Percentiles rank a stretch among this genome's conserved stretches.
Evolutionary conservation across 306 rosid genomes (phyloP).

Genomic region (Begonia loranthoides): DNA sequence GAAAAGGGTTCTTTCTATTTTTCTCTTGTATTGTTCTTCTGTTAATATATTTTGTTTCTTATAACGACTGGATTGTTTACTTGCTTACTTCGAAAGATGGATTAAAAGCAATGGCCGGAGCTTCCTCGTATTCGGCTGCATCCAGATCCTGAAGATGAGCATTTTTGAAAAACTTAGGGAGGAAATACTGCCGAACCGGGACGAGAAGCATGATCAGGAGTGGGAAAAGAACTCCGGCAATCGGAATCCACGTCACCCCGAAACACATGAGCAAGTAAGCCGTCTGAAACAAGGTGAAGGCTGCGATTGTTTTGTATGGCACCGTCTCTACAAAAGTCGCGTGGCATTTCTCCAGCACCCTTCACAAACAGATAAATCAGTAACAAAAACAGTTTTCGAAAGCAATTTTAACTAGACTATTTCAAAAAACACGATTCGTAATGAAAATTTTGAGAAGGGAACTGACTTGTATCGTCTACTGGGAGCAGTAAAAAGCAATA

Average conservation of each 20-base stretch:
- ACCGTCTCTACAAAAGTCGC: constrained; percentile 74
- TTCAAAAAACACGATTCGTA: not conserved
- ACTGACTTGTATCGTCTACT: constrained; percentile 88
- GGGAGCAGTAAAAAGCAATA: constrained; percentile 86
- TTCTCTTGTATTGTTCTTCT: no score
- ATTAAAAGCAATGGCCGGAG: constrained; percentile 68
- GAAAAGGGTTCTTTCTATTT: no score
- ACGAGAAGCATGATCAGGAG: constrained; percentile 96
- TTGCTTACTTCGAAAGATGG: constrained; percentile 58
- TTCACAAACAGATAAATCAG: constrained; percentile 12
- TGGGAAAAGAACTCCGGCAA: constrained; percentile 92
- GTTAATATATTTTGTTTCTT: no score
- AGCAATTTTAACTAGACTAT: not conserved
- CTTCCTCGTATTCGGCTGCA: constrained; percentile 82
- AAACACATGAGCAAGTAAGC: constrained; percentile 79
- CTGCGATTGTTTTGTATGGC: constrained; percentile 68
- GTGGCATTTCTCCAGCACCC: constrained; percentile 72
- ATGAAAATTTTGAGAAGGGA: not conserved
- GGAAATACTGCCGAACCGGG: constrained; percentile 76
- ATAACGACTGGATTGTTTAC: not conserved
- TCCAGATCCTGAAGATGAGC: constrained; percentile 91
- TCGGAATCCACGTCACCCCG: constrained; percentile 90
- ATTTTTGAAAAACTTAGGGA: constrained; percentile 70
- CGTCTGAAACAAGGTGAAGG: constrained; percentile 80
- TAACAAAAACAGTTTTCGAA: not conserved